Base-by-base conservation (phyloP, 306 rosid genomes). In the Begonia loranthoides region DNA sequence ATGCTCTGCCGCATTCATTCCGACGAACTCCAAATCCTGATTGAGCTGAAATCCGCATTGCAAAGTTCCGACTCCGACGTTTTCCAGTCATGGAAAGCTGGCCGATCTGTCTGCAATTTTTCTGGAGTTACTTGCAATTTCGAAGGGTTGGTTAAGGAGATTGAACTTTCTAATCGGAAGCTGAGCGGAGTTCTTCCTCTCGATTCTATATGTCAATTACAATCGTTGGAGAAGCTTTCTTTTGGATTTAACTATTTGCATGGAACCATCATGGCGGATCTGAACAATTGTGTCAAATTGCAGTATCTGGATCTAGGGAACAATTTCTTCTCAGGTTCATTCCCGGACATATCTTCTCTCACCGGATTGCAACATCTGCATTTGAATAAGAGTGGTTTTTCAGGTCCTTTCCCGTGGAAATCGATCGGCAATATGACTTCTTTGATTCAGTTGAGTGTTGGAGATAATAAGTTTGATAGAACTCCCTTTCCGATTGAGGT, bases 391-490 rank as follows among this genome's bases (percentile, higher is more conserved):
- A 83, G 74, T 40, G 79, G 80, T 19, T 56, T 84, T 65, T 84
- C 95, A 22, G 96, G 95, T 8, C 9, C 13, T 1, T 88, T 88
- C 69, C 96, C 96, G 19, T 88, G 96, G 96, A 79, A 71, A 57
- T 84, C 96, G 38, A 62, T 88, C 49, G 72, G 57, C 38, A 79
- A 84, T 64, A 70, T 88, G 7, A 81, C 79, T 2, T 13, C 43
- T 24, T 71, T 88, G 24, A 13, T 51, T n/a, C 75, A 76, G 58
- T 60, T 88, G 36, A 88, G 96, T 79, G 65, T 84, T 34, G 96
- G 96, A 6, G 96, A 88, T 52, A 88, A 79, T 60, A 12, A 17
- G 0, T 67, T 84, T 33, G 76, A 69, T 3, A 10, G 17, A 46
- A 51, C 41, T 53, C 21, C 78, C 13, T 84, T 88, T 36, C 88